These are phyloP conservation scores for Cercospora beticola DNA, from an alignment of 2,329 filamentous ascomycete genomes.

Conservation along the genomic window DNA sequence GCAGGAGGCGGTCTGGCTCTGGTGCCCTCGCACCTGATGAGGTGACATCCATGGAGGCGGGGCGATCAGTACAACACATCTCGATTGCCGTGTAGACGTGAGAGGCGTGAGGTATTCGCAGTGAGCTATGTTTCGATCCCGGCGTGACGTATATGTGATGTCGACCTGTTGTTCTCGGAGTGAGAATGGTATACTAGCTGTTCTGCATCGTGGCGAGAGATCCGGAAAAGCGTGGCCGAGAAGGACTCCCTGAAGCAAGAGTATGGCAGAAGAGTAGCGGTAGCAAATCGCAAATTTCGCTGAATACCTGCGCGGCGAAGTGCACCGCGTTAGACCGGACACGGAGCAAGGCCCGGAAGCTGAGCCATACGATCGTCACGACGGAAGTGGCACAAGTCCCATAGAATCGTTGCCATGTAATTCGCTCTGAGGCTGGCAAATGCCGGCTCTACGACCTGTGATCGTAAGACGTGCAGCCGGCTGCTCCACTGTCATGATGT, in stretches of 20 bases:
- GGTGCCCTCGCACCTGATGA: background rate
- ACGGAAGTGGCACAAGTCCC: background rate
- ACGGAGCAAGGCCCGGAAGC: background rate
- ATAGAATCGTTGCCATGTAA: background rate
- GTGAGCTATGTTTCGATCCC: background rate
- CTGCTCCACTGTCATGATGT: background rate
- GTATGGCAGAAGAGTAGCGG: background rate
- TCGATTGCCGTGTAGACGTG: background rate
- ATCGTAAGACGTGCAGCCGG: background rate
- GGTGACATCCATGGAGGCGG: background rate
- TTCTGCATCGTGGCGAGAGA: background rate
- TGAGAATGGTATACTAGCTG: background rate
- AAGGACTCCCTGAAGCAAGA: background rate
- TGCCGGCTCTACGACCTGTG: background rate
- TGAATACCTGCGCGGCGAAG: background rate
- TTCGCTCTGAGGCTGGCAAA: background rate
- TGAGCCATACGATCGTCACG: background rate
- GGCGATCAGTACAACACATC: background rate
- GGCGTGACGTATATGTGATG: background rate
- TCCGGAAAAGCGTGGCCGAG: no score
- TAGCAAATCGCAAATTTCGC: background rate
- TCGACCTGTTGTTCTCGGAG: background rate
- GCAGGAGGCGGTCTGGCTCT: conserved; percentile 9
- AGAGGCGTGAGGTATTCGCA: background rate
- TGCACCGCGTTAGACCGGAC: background rate